Conservation (phyloP, 1,284 basidiomycete genomes). For the Termitomyces sp. region DNA sequence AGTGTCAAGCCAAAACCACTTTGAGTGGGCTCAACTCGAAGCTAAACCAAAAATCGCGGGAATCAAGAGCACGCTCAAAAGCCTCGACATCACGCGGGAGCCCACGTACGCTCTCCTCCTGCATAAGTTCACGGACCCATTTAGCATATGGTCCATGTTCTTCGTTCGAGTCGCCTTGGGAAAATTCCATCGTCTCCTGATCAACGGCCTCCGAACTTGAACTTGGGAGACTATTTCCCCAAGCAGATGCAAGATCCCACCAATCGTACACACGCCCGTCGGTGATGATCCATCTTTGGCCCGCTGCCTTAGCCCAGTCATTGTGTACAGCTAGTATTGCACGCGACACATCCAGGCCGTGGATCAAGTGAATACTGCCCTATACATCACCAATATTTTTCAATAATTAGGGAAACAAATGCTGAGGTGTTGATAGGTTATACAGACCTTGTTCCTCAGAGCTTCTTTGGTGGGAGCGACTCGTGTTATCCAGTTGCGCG, state of each 20-base stretch:
- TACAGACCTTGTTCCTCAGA: conserved; percentile 42
- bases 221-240: conserved; percentile 27
- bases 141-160: conserved; percentile 29
- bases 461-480: conserved; percentile 54
- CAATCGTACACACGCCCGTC: conserved; percentile 61
- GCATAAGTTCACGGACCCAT: conserved; percentile 60
- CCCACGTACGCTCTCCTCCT: conserved; percentile 43
- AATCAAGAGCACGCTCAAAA: conserved; percentile 53
- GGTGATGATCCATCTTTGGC: conserved; percentile 53
- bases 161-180: conserved; percentile 12
- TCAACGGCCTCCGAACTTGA: background rate
- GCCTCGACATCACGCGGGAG: conserved; percentile 46
- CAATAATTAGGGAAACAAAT: background rate
- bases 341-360: conserved; percentile 53
- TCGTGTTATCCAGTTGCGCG: conserved; percentile 46
- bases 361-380: conserved; percentile 57
- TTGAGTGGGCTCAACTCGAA: conserved; percentile 33
- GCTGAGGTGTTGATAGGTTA: background rate
- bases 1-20: conserved; percentile 22
- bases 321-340: conserved; percentile 51
- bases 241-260: conserved; percentile 62
- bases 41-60: conserved; percentile 54
- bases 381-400: conserved; percentile 19
- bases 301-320: conserved; percentile 37
- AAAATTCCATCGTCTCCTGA: background rate